Evolutionary conservation across 2,329 filamentous ascomycete species (phyloP), one percentile per base, ranked within the genome.

Genomic region (Trichoderma lentiforme): DNA sequence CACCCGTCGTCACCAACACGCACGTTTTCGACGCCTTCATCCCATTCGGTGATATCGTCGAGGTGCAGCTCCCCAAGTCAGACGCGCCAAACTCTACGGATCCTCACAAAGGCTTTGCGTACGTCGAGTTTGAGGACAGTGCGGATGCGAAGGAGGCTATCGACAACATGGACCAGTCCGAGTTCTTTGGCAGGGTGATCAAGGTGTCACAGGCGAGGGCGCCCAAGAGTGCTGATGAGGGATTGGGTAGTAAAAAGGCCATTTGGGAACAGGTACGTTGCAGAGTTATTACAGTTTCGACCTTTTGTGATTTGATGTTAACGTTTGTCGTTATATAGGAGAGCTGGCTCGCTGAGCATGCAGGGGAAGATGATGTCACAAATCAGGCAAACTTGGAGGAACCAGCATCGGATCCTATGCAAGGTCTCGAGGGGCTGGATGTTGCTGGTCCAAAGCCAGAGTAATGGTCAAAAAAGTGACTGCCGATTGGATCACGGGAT

Each of bases 141-240:
- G 89, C 91, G 71, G 96, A 99, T 82, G 95, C 95, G 32, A 91
- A 91, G 78, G 95, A 98, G 82, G 96, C 96, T 65, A 97, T 99
- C 81, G 94, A 98, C 86, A 99, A 99, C 80, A 98, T 99, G 95
- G 94, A 99, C 80, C 94, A 97, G 81, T 92, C 95, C 73, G 95
- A 98, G 83, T 88, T 99, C 60, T 98, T 95, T 80, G 97, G 96
- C 12, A 90, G 93, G 73, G 91, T 96, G 15, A 92, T 99, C 80
- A 97, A 95, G 81, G 95, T 98, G 66, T 95, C 94, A 58, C 89
- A 92, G 70, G 97, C 97, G 57, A 99, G 97, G 82, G 90, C 93
- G 36, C 94, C 96, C 74, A 98, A 97, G 85, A 93, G 93, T 77
- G 89, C 90, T 64, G 93, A 93, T 68, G 94, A 97, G 80, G 94